A percentile compares a stretch with the other conserved stretches of the same genome.
Conservation (phyloP, 495 filamentous ascomycete genomes). For the Penicillium subrubescens region DNA sequence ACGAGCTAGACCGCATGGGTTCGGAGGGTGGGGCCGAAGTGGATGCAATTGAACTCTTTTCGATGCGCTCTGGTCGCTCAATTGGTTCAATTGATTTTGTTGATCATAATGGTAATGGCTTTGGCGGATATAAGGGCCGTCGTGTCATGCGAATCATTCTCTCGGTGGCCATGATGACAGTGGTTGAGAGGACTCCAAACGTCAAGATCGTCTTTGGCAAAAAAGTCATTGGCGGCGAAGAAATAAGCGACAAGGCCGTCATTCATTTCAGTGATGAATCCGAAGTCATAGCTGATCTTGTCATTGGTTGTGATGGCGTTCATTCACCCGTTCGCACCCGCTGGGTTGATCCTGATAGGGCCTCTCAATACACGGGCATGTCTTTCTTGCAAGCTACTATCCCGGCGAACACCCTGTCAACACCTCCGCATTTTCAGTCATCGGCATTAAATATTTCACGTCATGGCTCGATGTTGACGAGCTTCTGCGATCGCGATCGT, state of each 20-base stretch:
- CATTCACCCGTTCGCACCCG: constrained; percentile 56
- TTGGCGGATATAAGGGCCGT: constrained; percentile 48
- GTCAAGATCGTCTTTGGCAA: constrained; percentile 45
- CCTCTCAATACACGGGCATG: constrained; percentile 57
- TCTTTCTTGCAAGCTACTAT: constrained; percentile 57
- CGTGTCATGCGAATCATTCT: constrained; percentile 52
- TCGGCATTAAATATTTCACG: constrained; percentile 54
- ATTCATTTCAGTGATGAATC: constrained; percentile 55
- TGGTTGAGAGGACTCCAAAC: constrained; percentile 42
- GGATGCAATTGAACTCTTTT: constrained; percentile 55
- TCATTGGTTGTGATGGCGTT: constrained; percentile 67
- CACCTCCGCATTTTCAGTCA: constrained; percentile 46
- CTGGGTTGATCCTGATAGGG: constrained; percentile 53
- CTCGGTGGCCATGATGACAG: constrained; percentile 47
- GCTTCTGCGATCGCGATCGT: constrained; percentile 48
- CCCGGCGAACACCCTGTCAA: constrained; percentile 28
- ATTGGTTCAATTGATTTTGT: constrained; percentile 49
- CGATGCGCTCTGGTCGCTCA: constrained; percentile 50
- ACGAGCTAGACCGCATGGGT: constrained; percentile 46
- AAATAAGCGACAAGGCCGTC: constrained; percentile 41
- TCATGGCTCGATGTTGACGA: constrained; percentile 56
- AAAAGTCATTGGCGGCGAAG: constrained; percentile 41
- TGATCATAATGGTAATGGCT: constrained; percentile 40
- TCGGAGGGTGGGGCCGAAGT: constrained; percentile 48
- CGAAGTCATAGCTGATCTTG: constrained; percentile 50